These are phyloP conservation scores for Sicyos edulis DNA, from an alignment of 306 rosid genomes.

Conservation along the genomic window DNA sequence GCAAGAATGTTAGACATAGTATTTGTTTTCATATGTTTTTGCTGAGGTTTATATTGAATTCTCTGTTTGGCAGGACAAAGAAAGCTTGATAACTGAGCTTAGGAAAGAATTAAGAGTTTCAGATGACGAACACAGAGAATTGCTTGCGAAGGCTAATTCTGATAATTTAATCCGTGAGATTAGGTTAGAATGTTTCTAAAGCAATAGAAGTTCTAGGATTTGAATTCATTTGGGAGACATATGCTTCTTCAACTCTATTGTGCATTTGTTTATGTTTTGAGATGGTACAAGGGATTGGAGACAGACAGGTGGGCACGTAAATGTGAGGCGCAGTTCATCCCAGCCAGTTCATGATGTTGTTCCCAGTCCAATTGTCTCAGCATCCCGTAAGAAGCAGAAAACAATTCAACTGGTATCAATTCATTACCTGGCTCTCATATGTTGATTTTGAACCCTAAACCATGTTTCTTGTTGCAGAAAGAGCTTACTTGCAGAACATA, in stretches of 20 bases:
- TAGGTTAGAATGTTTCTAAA: constrained; percentile 27
- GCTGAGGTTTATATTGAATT: not conserved
- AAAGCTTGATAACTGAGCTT: constrained; percentile 43
- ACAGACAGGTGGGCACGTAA: constrained; percentile 62
- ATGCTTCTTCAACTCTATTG: constrained; percentile 6
- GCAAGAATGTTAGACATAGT: not conserved
- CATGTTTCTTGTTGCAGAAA: too few relatives aligned
- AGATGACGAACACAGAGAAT: constrained; percentile 51
- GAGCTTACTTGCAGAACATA: constrained; percentile 1
- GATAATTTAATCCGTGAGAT: constrained; percentile 41
- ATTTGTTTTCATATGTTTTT: not conserved
- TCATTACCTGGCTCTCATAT: constrained; percentile 20
- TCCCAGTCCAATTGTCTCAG: constrained; percentile 79
- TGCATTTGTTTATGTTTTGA: constrained; percentile 20
- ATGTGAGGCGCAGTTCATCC: constrained; percentile 47
- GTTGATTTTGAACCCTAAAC: too few relatives aligned
- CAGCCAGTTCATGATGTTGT: constrained; percentile 68
- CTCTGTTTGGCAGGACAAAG: constrained; percentile 36
- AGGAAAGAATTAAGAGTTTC: constrained; percentile 50
- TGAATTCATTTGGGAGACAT: not conserved
- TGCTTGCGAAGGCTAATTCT: constrained; percentile 39
- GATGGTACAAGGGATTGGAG: constrained; percentile 77
- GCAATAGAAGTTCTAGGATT: not conserved
- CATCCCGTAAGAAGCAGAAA: constrained; percentile 83
- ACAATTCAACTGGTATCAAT: constrained; percentile 62